Conservation (phyloP, 2,329 filamentous ascomycete genomes). For the Penicillium brevicompactum region DNA sequence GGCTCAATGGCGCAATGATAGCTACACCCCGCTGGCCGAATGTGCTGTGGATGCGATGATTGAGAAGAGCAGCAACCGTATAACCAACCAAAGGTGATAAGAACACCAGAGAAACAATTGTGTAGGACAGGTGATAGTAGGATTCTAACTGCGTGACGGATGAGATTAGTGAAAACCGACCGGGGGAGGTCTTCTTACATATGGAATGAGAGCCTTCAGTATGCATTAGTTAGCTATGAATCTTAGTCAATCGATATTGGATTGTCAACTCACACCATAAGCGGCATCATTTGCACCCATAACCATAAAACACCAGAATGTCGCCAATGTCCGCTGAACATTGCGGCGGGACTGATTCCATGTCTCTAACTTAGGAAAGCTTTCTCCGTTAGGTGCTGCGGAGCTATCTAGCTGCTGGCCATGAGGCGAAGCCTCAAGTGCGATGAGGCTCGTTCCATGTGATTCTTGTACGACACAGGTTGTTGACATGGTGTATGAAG, state of each 20-base stretch:
- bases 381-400: neutral
- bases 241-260: neutral
- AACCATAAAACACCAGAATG: slow-evolving; percentile 61
- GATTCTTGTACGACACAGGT: slow-evolving; percentile 11
- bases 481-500: slow-evolving; percentile 12
- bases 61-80: slow-evolving; percentile 48
- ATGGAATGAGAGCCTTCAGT: slow-evolving; percentile 52
- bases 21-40: slow-evolving; percentile 72
- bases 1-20: slow-evolving; percentile 59
- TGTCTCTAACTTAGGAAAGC: slow-evolving; percentile 33
- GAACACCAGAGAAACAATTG: slow-evolving; percentile 53
- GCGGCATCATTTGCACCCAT: slow-evolving; percentile 63
- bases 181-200: slow-evolving; percentile 42
- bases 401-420: neutral
- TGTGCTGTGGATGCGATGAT: slow-evolving; percentile 45
- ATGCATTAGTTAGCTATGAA: neutral
- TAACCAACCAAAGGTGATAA: slow-evolving; percentile 53
- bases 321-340: slow-evolving; percentile 51
- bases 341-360: slow-evolving; percentile 57
- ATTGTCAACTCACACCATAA: slow-evolving; percentile 53
- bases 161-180: neutral
- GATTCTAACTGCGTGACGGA: slow-evolving; percentile 42
- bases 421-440: slow-evolving; percentile 16
- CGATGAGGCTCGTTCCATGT: slow-evolving; percentile 11
- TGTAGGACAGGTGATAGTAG: slow-evolving; percentile 51